These are phyloP conservation scores for Halophytophthora polymorphica DNA, from an alignment of 352 stramenopile species.

Conservation along the genomic window DNA sequence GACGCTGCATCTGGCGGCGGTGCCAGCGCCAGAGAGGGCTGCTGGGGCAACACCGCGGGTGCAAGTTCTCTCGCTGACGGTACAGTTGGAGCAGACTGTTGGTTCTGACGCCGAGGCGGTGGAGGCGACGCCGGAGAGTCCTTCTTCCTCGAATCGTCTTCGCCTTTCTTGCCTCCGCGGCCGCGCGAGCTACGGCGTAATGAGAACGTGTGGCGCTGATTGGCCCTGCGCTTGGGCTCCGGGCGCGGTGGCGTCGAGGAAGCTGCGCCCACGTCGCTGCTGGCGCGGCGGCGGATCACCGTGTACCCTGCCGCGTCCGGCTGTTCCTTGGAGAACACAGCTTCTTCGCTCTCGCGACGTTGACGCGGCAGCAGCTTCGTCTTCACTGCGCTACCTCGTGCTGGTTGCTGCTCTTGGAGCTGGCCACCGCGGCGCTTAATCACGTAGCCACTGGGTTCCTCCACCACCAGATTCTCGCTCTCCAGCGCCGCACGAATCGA, in stretches of 20 bases:
- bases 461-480: conserved; percentile 29
- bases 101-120: no score
- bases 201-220: background rate
- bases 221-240: conserved; percentile 2
- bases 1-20: background rate
- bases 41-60: background rate
- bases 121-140: no score
- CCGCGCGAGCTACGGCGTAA: no score
- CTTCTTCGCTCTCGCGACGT: conserved; percentile 7
- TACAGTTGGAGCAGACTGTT: background rate
- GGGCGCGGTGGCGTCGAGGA: conserved; percentile 2
- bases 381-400: conserved; percentile 2
- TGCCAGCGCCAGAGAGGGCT: conserved; percentile 15
- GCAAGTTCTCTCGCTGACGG: background rate
- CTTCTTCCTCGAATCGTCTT: background rate
- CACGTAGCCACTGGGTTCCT: conserved; percentile 35
- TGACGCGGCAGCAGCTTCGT: conserved; percentile 16
- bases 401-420: conserved; percentile 6
- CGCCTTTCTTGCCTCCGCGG: background rate
- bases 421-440: conserved; percentile 26
- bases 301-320: conserved; percentile 56
- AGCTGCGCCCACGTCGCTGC: conserved; percentile 19
- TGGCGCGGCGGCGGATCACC: conserved; percentile 40
- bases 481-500: conserved; percentile 45
- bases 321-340: conserved; percentile 8